These are phyloP conservation scores for Phyllosticta citrichinensis DNA, from an alignment of 2,329 filamentous ascomycete genomes.

Conservation along the genomic window DNA sequence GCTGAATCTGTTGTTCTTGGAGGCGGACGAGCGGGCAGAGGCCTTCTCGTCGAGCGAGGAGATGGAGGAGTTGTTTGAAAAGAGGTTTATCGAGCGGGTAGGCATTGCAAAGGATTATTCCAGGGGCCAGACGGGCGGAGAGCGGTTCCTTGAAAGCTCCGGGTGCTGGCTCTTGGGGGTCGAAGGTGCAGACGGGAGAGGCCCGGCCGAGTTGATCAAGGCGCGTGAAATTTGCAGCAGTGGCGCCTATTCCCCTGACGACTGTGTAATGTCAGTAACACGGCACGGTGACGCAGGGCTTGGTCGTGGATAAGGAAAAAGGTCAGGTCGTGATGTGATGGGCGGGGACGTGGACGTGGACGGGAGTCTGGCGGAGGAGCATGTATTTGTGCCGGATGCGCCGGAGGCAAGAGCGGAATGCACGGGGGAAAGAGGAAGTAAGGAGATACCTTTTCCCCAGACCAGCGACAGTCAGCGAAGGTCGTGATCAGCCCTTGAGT, in stretches of 20 bases:
- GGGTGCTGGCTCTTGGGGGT: background rate
- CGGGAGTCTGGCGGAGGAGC: background rate
- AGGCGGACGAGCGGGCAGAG: conserved; percentile 37
- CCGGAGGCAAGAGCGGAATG: conserved; percentile 4
- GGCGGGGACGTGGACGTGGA: background rate
- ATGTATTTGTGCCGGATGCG: conserved; percentile 4
- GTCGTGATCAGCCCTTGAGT: background rate
- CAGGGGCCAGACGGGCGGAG: background rate
- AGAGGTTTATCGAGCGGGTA: conserved; percentile 51
- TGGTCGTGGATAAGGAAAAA: background rate
- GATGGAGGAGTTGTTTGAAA: conserved; percentile 42
- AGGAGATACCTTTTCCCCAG: background rate
- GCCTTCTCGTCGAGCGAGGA: conserved; percentile 45
- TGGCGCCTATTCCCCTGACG: background rate
- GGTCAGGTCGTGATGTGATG: background rate
- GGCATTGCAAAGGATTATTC: conserved; percentile 37
- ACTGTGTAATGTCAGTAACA: background rate
- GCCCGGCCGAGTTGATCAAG: background rate
- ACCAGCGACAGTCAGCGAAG: background rate
- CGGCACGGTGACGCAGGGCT: background rate
- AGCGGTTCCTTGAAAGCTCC: background rate
- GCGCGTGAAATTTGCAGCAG: background rate
- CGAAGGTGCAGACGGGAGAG: background rate
- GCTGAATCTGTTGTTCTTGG: conserved; percentile 62
- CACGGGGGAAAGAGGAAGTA: background rate